Conservation (phyloP, 495 filamentous ascomycete species). For the Glarea lozoyensis region DNA sequence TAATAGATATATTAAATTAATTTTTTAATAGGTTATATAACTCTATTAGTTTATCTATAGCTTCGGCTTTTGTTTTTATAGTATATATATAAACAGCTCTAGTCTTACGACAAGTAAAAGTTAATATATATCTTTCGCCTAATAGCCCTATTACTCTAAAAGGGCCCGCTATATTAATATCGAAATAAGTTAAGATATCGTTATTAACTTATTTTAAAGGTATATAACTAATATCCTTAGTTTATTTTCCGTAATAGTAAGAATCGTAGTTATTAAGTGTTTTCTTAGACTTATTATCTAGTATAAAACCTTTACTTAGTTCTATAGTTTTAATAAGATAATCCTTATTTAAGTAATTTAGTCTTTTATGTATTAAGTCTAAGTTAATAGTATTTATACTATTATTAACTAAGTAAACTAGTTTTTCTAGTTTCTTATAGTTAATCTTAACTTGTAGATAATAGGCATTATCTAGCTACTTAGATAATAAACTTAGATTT, state of each 20-base stretch:
- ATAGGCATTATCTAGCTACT: conserved; percentile 5
- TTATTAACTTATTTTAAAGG: conserved; percentile 1
- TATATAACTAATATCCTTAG: conserved; percentile 5
- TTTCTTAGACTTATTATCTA: neutral
- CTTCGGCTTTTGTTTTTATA: conserved; percentile 5
- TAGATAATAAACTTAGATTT: conserved; percentile 3
- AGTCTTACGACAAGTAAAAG: conserved; percentile 3
- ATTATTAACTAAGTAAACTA: conserved; percentile 4
- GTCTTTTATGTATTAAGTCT: conserved; percentile 8
- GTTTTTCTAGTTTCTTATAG: neutral
- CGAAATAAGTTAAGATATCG: conserved; percentile 1
- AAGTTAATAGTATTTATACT: conserved; percentile 1
- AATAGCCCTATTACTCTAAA: conserved; percentile 4
- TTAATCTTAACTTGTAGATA: conserved; percentile 7
- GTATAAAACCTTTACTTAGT: neutral
- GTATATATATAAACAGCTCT: conserved; percentile 4
- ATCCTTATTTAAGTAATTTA: no score
- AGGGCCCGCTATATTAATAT: conserved; percentile 3
- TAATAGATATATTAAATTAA: no score
- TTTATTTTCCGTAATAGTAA: neutral
- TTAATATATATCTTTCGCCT: conserved; percentile 7
- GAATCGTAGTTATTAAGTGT: conserved; percentile 2
- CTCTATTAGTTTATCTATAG: conserved; percentile 8
- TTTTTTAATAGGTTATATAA: no score
- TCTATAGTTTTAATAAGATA: conserved; percentile 6